phyloP scores from a whole-genome alignment of 495 filamentous ascomycete genomes.

The Chaetomium tenue region DNA sequence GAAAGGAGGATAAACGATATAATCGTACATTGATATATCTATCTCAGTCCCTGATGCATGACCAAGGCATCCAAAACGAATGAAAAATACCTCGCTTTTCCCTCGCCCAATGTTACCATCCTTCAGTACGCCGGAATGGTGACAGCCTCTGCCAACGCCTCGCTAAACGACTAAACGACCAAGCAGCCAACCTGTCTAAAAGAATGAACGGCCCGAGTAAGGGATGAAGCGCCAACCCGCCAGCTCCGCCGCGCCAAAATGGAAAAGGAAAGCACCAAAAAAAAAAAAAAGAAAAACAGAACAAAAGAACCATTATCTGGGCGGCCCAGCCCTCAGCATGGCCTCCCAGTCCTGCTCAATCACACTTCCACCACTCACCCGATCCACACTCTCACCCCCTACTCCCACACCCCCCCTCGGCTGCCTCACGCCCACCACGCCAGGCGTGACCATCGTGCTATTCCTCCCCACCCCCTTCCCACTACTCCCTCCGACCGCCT shows the following conservation, averaged over 20 bases:
- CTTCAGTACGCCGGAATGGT: not conserved
- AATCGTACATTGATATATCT: too few relatives aligned
- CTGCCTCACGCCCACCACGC: not conserved
- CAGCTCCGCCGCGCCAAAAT: not conserved
- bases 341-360: slow-evolving; percentile 34
- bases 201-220: not conserved
- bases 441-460: not conserved
- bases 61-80: too few relatives aligned
- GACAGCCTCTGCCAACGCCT: slow-evolving; percentile 13
- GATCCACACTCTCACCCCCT: not conserved
- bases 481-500: not conserved
- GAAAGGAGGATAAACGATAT: too few relatives aligned
- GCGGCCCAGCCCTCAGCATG: slow-evolving; percentile 31
- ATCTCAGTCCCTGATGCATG: too few relatives aligned
- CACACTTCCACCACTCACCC: slow-evolving; percentile 25
- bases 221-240: too few relatives aligned
- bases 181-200: slow-evolving; percentile 1
- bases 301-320: slow-evolving; percentile 5
- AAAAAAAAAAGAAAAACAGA: not conserved
- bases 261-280: not conserved
- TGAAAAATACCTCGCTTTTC: too few relatives aligned
- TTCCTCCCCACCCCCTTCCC: slow-evolving; percentile 2
- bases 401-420: slow-evolving; percentile 1
- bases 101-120: too few relatives aligned
- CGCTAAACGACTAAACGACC: not conserved